Percentiles rank a stretch among this genome's conserved stretches.
Evolutionary conservation across 495 filamentous ascomycete species (phyloP).

Genomic region (Neurospora sp.): DNA sequence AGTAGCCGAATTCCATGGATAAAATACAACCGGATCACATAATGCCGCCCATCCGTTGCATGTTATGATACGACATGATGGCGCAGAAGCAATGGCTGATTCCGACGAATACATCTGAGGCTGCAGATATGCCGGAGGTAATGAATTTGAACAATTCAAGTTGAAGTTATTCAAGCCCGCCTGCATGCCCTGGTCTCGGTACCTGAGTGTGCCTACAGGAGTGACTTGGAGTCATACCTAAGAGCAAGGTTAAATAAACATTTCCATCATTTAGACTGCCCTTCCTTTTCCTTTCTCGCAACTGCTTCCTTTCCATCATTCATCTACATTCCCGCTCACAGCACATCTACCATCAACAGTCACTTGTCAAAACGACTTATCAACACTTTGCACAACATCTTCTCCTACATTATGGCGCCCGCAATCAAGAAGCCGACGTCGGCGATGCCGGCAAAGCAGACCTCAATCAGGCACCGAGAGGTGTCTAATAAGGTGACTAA

Average conservation of each 20-base stretch:
- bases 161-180: neutral
- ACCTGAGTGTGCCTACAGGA: neutral
- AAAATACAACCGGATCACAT: neutral
- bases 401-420: neutral
- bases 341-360: neutral
- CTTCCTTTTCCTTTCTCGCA: neutral
- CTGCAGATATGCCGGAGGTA: neutral
- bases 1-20: neutral
- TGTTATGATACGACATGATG: neutral
- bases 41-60: neutral
- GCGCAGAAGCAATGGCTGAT: neutral
- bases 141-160: neutral
- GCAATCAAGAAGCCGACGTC: neutral
- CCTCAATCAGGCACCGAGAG: neutral
- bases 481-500: too few relatives aligned
- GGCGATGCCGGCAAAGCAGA: neutral
- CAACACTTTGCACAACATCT: neutral
- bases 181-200: neutral
- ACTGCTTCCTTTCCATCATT: neutral
- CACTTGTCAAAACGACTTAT: neutral
- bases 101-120: neutral
- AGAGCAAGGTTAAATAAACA: too few relatives aligned
- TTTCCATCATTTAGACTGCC: too few relatives aligned
- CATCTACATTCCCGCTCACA: neutral
- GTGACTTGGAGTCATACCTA: too few relatives aligned